These are phyloP conservation scores for Brassica balearica DNA, from an alignment of 441 rosid genomes.

Conservation along the genomic window DNA sequence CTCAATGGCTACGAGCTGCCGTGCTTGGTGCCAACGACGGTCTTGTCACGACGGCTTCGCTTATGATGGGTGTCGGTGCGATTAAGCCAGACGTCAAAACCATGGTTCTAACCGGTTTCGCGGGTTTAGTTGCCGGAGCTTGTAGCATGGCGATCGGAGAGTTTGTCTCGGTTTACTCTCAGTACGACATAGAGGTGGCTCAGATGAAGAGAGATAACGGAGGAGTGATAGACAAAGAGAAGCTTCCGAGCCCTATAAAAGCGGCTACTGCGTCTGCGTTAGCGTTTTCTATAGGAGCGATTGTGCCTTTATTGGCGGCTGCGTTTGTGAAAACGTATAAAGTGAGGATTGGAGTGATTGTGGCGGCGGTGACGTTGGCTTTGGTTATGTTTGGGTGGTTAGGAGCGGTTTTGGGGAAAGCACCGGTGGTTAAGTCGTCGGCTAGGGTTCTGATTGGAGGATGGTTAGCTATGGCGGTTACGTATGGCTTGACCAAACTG, in stretches of 20 bases:
- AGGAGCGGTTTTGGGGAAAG: conserved; percentile 82
- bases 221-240: conserved; percentile 47
- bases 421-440: conserved; percentile 59
- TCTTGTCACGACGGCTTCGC: conserved; percentile 74
- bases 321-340: conserved; percentile 63
- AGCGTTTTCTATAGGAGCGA: conserved; percentile 77
- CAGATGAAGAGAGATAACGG: conserved; percentile 58
- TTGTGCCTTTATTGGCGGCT: conserved; percentile 80
- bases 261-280: conserved; percentile 86
- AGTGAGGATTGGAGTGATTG: conserved; percentile 59
- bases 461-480: conserved; percentile 87
- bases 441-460: conserved; percentile 84
- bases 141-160: conserved; percentile 98
- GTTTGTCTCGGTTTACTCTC: conserved; percentile 44
- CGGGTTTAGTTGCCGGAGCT: conserved; percentile 86
- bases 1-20: conserved; percentile 95
- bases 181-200: conserved; percentile 75
- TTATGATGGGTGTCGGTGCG: conserved; percentile 90
- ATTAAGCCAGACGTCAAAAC: conserved; percentile 69
- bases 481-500: conserved; percentile 76
- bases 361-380: conserved; percentile 63
- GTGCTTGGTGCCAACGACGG: conserved; percentile 92
- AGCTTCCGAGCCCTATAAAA: conserved; percentile 71
- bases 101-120: conserved; percentile 84
- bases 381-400: conserved; percentile 69